Percentiles rank a stretch among this genome's conserved stretches.
Evolutionary conservation across 2,329 filamentous ascomycete species (phyloP).

Genomic region (Macrophomina tecta): DNA sequence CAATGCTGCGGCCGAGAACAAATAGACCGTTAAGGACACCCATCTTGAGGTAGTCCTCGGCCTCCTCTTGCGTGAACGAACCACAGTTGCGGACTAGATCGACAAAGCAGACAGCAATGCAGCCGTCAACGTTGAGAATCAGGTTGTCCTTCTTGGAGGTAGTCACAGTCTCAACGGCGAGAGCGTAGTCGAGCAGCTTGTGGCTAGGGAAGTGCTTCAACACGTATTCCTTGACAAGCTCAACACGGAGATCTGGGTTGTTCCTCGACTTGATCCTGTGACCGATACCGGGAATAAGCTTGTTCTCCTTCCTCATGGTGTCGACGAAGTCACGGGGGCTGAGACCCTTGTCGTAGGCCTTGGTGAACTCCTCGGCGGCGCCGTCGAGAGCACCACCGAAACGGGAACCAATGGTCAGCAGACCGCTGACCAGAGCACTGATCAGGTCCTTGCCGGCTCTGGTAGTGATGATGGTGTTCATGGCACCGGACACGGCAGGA

Average conservation of each 20-base stretch:
- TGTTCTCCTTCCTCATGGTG: conserved; percentile 99
- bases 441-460: conserved; percentile 99
- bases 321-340: conserved; percentile 99
- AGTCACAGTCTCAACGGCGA: conserved; percentile 96
- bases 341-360: conserved; percentile 96
- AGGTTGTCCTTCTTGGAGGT: conserved; percentile 99
- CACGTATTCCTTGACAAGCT: conserved; percentile 99
- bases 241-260: conserved; percentile 99
- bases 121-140: conserved; percentile 98
- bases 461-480: conserved; percentile 99
- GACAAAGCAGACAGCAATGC: conserved; percentile 98
- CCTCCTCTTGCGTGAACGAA: conserved; percentile 94
- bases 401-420: conserved; percentile 95
- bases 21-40: conserved; percentile 99
- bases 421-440: conserved; percentile 91
- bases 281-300: conserved; percentile 97
- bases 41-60: conserved; percentile 98
- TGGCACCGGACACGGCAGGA: conserved; percentile 97
- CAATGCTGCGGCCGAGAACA: conserved; percentile 94
- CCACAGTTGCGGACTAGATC: conserved; percentile 97
- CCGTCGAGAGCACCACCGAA: conserved; percentile 99
- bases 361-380: conserved; percentile 97
- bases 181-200: conserved; percentile 98
- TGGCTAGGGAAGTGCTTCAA: conserved; percentile 95
- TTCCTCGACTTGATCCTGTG: conserved; percentile 99